Percentiles rank a stretch among this genome's conserved stretches.
Conservation (phyloP, 495 filamentous ascomycete genomes). For the Penicillium maclennaniae region DNA sequence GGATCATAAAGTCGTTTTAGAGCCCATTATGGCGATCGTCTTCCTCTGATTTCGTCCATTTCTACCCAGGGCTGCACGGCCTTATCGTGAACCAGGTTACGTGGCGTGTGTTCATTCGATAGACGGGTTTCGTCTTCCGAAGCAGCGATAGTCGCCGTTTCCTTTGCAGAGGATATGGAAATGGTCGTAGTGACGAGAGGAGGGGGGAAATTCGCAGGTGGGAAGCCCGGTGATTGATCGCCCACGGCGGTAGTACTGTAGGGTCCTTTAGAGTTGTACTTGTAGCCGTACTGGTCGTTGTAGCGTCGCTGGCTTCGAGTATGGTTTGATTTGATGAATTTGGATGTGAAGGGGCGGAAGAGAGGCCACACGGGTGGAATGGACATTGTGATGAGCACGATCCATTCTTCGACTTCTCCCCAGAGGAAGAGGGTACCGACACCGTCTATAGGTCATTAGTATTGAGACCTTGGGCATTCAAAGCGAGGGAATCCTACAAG, state of each 20-base stretch:
- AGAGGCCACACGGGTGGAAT: slow-evolving; percentile 27
- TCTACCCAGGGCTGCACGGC: slow-evolving; percentile 15
- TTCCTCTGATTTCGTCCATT: slow-evolving; percentile 6
- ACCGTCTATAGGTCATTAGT: slow-evolving; percentile 14
- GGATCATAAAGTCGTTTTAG: not conserved
- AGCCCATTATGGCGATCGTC: not conserved
- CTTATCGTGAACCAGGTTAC: slow-evolving; percentile 9
- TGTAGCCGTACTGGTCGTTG: slow-evolving; percentile 8
- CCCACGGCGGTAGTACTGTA: slow-evolving; percentile 13
- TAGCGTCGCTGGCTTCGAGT: slow-evolving; percentile 11
- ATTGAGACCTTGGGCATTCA: not conserved
- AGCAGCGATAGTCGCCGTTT: not conserved
- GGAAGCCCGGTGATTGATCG: slow-evolving; percentile 12
- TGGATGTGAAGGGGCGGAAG: slow-evolving; percentile 22
- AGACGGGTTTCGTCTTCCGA: slow-evolving; percentile 8
- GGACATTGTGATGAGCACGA: slow-evolving; percentile 28
- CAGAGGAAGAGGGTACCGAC: slow-evolving; percentile 22
- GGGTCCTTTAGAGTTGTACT: slow-evolving; percentile 2
- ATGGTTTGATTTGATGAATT: slow-evolving; percentile 20
- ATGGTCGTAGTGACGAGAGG: slow-evolving; percentile 23
- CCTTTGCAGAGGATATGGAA: slow-evolving; percentile 16
- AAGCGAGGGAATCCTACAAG: slow-evolving; percentile 10
- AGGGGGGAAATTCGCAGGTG: not conserved
- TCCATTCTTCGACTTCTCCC: slow-evolving; percentile 28
- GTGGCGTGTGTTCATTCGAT: slow-evolving; percentile 8